Evolutionary conservation across 2,329 filamentous ascomycete species (phyloP), one percentile per base, ranked within the genome.

Genomic region (Fusarium sp.): DNA sequence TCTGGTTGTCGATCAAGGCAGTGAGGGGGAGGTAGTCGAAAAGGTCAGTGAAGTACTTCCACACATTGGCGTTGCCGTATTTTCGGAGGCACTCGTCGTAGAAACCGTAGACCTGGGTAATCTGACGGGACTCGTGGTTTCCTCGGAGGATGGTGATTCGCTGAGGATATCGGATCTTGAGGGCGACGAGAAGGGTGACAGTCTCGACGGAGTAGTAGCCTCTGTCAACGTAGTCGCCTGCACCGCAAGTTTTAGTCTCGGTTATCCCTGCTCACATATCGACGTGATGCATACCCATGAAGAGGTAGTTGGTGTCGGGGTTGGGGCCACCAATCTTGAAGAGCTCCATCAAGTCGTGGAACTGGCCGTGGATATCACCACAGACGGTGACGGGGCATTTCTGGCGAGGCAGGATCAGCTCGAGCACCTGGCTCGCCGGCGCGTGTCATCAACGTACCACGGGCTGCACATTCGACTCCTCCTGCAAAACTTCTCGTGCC

Each of bases 151-250:
- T 97, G 76, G 96, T 98, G 84, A 99, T 98, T 83, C 96, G 94
- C 82, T 95, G 91, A 67, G 96, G 96, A 84, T 98, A 98, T 86
- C 96, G 92, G 80, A 98, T 97, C 88, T 98, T 99, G 80, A 98
- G 91, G 71, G 94, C 94, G 77, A 98, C 94, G 76, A 99, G 91
- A 62, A 99, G 90, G 16, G 95, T 97, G 74, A 99, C 95, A 7
- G 96, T 98, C 87, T 99, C 96, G 74, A 99, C 94, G 30, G 95
- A 98, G 86, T 98, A 99, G 87, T 98, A 99, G 71, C 96, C 96
- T 86, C 96, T 91, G 82, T 99, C 96, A 78, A 99, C 96, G 79
- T 98, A 99, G 83, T 99, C 96, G 80, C 96, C 94, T 97, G 63
- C 9, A 54, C 54, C 37, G 12, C 31, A 41, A 59, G 51, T 46